Evolutionary conservation across 352 stramenopile genomes (phyloP), one percentile per base, ranked within the genome.

Genomic region (Phytophthora brassicae): DNA sequence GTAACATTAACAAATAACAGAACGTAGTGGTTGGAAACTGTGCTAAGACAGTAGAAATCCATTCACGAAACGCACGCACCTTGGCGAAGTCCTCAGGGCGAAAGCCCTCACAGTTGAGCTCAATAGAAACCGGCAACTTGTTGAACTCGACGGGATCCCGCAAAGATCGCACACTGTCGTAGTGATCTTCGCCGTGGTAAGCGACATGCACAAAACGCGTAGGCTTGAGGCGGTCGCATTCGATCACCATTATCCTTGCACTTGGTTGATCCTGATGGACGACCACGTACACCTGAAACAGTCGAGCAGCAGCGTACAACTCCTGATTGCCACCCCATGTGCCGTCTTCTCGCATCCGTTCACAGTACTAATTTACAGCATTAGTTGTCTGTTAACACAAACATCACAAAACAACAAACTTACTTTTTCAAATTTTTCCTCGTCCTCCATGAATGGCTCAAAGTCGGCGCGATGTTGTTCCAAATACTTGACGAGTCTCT

Each of bases 361-460:
- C 73, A 66, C 79, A 90, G 55, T 94, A 94, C 86, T 92, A 17
- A 20, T 38, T 31, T 31, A 8, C 26, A 31, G 8, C 26, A 31
- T 31, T 31, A 31, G 26, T 31, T 31, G 26, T 31, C 26, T n/a
- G 8, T 8, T 8, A 31, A 4, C 26, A 31, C 26, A 8, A 31
- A 31, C 26, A 31, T 8, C 4, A 31, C 26, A 31, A 31, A 17
- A 20, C 23, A 26, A 17, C 28, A 45, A 35, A 43, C 69, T 16
- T 62, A 92, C 86, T 59, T 88, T 79, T 12, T 95, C 86, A 65
- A 95, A 95, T 36, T 84, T 86, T 42, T 95, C 86, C 38, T 90
- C 84, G 54, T 93, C 84, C 70, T 95, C 86, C 84, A 95, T 91
- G 74, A 95, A 95, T 47, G 86, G 84, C 59, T 93, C 81, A 63